Percentiles rank a stretch among this genome's conserved stretches.
Conservation (phyloP, 441 rosid species). For the Pelargonium myrrhifolium region DNA sequence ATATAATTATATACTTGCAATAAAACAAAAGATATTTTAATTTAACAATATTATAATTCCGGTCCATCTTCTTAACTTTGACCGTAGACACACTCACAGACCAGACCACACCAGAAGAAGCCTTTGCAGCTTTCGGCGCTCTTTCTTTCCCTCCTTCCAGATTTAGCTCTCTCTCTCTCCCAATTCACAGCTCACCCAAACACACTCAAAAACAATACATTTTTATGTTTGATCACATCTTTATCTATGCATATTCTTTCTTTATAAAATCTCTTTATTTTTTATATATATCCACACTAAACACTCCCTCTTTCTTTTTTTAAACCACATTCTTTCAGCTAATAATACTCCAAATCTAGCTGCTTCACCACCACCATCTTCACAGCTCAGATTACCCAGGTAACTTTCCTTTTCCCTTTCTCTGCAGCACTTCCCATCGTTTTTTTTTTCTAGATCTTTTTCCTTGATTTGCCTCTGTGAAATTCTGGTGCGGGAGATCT, state of each 20-base stretch:
- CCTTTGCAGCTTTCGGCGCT: conserved; percentile 47
- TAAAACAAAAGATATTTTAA: too few species aligned
- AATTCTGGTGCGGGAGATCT: conserved; percentile 13
- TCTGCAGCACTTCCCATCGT: conserved; percentile 6
- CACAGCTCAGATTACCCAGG: background rate
- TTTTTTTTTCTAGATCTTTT: background rate
- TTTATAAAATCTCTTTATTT: background rate
- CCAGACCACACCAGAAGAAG: conserved; percentile 15
- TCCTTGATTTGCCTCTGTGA: background rate
- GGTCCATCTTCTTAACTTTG: conserved; percentile 23
- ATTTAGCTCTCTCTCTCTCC: conserved; percentile 3
- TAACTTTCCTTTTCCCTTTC: too few species aligned
- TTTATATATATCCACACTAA: conserved; percentile 3
- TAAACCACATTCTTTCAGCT: background rate
- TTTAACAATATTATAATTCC: background rate
- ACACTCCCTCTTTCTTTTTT: background rate
- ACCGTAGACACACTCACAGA: conserved; percentile 24
- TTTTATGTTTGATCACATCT: conserved; percentile 17
- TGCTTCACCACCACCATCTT: background rate
- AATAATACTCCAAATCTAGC: conserved; percentile 2
- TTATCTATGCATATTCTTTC: background rate
- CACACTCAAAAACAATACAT: background rate
- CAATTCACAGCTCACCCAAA: background rate
- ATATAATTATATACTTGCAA: too few species aligned
- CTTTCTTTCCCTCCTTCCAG: conserved; percentile 20